phyloP scores from a whole-genome alignment of 2,329 filamentous ascomycete genomes.

The Sporothrix pseudoabietina region DNA sequence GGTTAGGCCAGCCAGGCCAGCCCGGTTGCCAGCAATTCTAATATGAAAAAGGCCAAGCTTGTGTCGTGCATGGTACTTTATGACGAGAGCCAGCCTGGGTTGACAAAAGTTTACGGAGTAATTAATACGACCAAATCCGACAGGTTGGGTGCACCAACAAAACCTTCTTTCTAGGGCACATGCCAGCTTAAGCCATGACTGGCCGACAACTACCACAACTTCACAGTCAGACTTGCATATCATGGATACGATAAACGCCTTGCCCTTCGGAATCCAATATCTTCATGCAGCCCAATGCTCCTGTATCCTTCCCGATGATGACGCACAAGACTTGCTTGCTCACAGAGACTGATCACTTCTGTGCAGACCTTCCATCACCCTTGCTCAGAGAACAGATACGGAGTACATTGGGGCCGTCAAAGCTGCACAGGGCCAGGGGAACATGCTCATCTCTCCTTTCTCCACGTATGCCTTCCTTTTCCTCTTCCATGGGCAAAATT shows the following conservation, averaged over 20 bases:
- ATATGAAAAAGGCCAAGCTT: background rate
- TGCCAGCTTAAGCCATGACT: background rate
- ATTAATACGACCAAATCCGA: background rate
- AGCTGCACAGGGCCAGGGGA: background rate
- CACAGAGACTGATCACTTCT: background rate
- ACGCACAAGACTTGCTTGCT: too few relatives aligned
- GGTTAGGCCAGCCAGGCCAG: background rate
- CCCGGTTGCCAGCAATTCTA: background rate
- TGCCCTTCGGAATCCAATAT: background rate
- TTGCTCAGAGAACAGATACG: background rate
- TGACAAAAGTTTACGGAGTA: background rate
- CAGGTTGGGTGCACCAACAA: background rate
- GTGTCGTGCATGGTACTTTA: background rate
- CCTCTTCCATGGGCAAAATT: background rate
- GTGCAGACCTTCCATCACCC: background rate
- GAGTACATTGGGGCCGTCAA: background rate
- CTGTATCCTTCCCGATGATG: too few relatives aligned
- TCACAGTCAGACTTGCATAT: background rate
- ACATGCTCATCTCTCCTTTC: background rate
- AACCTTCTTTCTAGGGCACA: background rate
- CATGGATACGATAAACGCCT: background rate
- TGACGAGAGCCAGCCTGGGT: background rate
- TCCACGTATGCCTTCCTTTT: background rate
- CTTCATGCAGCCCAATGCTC: background rate
- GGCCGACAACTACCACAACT: background rate